Conservation (phyloP, 805 yeast species). For the Ogataea wickerhamii region DNA sequence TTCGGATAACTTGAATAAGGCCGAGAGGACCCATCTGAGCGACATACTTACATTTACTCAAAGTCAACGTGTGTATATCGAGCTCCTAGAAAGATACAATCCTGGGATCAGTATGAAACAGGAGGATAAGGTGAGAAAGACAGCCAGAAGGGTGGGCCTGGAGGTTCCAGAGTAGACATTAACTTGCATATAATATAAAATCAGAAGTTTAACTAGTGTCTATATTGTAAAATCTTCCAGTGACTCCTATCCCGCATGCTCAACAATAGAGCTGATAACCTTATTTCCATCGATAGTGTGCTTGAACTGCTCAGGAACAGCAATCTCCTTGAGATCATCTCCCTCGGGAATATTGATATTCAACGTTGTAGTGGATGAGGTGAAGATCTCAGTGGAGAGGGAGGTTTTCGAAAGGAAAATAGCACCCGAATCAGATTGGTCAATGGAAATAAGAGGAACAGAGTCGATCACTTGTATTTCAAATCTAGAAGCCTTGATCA, state of each 20-base stretch:
- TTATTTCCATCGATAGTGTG: slow-evolving; percentile 63
- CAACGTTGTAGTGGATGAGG: slow-evolving; percentile 80
- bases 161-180: slow-evolving; percentile 47
- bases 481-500: slow-evolving; percentile 75
- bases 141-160: slow-evolving; percentile 89
- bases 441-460: slow-evolving; percentile 81
- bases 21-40: slow-evolving; percentile 39
- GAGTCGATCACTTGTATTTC: slow-evolving; percentile 83
- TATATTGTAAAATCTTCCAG: too few species aligned
- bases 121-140: slow-evolving; percentile 68
- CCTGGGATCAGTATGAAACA: slow-evolving; percentile 79
- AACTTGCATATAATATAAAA: neutral
- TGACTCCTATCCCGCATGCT: slow-evolving; percentile 80
- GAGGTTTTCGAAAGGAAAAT: slow-evolving; percentile 72
- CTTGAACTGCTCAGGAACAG: slow-evolving; percentile 89
- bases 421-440: slow-evolving; percentile 83
- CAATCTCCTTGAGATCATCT: slow-evolving; percentile 74
- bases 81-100: slow-evolving; percentile 78
- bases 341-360: slow-evolving; percentile 79
- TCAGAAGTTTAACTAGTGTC: too few species aligned
- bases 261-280: slow-evolving; percentile 68
- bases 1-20: slow-evolving; percentile 19
- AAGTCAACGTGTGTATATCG: slow-evolving; percentile 74
- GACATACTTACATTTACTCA: slow-evolving; percentile 62
- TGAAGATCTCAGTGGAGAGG: slow-evolving; percentile 71